Conservation (phyloP, 768 basidiomycete species). For the Daedaleopsis sinensis region DNA sequence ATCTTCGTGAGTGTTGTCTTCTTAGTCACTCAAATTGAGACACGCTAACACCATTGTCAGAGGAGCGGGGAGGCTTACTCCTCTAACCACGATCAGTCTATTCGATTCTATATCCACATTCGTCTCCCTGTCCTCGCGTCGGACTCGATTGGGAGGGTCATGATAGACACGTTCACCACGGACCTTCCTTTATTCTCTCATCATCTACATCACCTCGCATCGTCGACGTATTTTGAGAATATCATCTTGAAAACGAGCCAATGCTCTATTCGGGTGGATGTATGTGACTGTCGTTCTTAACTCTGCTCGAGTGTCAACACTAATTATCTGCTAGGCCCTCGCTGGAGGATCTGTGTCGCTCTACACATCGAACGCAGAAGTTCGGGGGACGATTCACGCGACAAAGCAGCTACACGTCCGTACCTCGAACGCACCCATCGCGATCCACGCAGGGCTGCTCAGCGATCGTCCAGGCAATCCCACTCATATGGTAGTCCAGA, state of each 20-base stretch:
- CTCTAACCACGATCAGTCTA: slow-evolving; percentile 1
- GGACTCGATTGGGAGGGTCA: slow-evolving; percentile 21
- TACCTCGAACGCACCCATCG: slow-evolving; percentile 40
- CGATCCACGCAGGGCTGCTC: slow-evolving; percentile 39
- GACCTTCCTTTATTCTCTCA: slow-evolving; percentile 33
- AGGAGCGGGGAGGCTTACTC: neutral
- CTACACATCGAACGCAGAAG: neutral
- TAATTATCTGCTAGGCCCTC: neutral
- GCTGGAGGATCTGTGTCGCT: neutral
- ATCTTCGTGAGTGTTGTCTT: slow-evolving; percentile 29
- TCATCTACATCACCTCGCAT: slow-evolving; percentile 36
- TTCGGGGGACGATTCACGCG: neutral
- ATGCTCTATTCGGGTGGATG: slow-evolving; percentile 1
- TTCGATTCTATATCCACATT: slow-evolving; percentile 39
- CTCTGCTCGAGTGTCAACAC: neutral
- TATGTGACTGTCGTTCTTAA: neutral
- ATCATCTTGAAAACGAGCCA: slow-evolving; percentile 22
- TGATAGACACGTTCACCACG: slow-evolving; percentile 48
- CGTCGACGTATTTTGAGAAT: slow-evolving; percentile 39
- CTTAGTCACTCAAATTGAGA: too few species aligned
- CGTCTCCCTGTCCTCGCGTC: slow-evolving; percentile 40
- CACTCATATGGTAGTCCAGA: slow-evolving; percentile 37
- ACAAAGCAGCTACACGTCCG: slow-evolving; percentile 25
- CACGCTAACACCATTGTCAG: neutral
- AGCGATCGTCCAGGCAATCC: slow-evolving; percentile 31